Evolutionary conservation across 1,284 basidiomycete genomes (phyloP), one percentile per base, ranked within the genome.

Genomic region (Agroathelia rolfsii): DNA sequence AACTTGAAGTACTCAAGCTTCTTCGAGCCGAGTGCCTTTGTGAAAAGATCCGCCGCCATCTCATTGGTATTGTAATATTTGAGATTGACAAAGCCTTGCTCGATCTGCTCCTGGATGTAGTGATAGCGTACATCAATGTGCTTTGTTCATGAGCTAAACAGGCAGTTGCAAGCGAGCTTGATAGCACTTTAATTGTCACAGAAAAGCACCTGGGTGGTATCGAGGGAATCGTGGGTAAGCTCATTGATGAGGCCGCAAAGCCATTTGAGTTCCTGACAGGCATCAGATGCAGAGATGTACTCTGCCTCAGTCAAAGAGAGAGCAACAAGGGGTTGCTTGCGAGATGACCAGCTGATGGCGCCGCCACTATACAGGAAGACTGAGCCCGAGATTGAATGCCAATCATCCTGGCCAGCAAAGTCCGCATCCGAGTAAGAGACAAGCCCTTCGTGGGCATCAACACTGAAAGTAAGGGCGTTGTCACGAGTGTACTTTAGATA

Each of bases 41-140:
- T 55, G 20, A 56, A 39, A 1, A 50, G 32, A 29, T 55, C 52
- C 3, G 51, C 46, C 11, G 44, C 28, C 27, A 41, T 53, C 16
- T 52, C 45, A 9, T 46, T 42, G 11, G 50, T 47, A 0, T 49
- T 41, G 18, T 44, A 42, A 36, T 53, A 50, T 7, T 22, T 13
- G 6, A 58, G 24, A 2, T 28, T 12, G 7, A 51, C 35, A 11
- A 41, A 29, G 16, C 42, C 39, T 14, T 40, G 25, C 13, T 41
- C 34, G 21, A 62, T 49, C 4, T 55, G 48, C 9, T 61, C 54
- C 2, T 56, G 50, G 12, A 62, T 36, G 30, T 48, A 58, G 34
- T 64, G 61, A 34, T 55, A 49, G 10, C 41, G 41, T n/a, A 59
- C 46, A 29, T 64, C 51, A 29, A 69, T 64, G 38, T 70, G 66